Evolutionary conservation across 2,329 filamentous ascomycete species (phyloP).

Genomic region (Mycocentrospora acerina): DNA sequence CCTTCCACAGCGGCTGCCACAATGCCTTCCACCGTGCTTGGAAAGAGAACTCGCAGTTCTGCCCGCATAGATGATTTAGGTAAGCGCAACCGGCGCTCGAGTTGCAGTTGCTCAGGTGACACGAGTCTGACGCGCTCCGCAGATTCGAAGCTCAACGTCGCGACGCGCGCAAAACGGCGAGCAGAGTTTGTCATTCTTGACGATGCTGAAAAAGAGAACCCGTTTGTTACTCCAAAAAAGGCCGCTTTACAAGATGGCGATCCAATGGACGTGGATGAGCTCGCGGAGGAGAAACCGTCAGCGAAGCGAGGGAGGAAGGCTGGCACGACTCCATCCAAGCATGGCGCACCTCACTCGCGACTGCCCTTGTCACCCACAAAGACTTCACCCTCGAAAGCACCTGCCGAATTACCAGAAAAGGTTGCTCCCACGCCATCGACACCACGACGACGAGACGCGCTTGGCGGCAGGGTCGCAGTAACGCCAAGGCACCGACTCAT

Average conservation of each 20-base stretch:
- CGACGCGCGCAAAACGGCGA: slow-evolving; percentile 46
- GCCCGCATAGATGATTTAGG: slow-evolving; percentile 25
- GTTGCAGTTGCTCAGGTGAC: slow-evolving; percentile 11
- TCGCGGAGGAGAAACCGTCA: slow-evolving; percentile 31
- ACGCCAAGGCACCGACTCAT: slow-evolving; percentile 85
- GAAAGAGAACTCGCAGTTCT: slow-evolving; percentile 42
- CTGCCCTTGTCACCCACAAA: slow-evolving; percentile 49
- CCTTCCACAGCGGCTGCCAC: not conserved
- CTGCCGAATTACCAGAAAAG: slow-evolving; percentile 53
- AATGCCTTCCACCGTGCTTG: slow-evolving; percentile 40
- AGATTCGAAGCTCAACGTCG: slow-evolving; percentile 24
- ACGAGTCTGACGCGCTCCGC: slow-evolving; percentile 26
- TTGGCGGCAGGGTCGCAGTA: slow-evolving; percentile 66
- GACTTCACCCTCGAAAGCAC: slow-evolving; percentile 50
- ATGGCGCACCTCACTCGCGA: slow-evolving; percentile 46
- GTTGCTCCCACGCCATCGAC: slow-evolving; percentile 62
- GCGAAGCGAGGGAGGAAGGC: slow-evolving; percentile 37
- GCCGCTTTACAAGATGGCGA: slow-evolving; percentile 41
- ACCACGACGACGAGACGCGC: slow-evolving; percentile 76
- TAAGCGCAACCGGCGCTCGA: slow-evolving; percentile 18
- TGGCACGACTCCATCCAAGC: slow-evolving; percentile 50
- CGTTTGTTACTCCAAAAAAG: slow-evolving; percentile 48
- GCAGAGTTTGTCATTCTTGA: slow-evolving; percentile 50
- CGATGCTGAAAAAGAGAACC: slow-evolving; percentile 70
- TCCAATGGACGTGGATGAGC: slow-evolving; percentile 50